Percentiles rank a stretch among this genome's conserved stretches.
These are phyloP conservation scores for Saturnispora hagleri DNA, from an alignment of 805 yeast species.

Conservation along the genomic window DNA sequence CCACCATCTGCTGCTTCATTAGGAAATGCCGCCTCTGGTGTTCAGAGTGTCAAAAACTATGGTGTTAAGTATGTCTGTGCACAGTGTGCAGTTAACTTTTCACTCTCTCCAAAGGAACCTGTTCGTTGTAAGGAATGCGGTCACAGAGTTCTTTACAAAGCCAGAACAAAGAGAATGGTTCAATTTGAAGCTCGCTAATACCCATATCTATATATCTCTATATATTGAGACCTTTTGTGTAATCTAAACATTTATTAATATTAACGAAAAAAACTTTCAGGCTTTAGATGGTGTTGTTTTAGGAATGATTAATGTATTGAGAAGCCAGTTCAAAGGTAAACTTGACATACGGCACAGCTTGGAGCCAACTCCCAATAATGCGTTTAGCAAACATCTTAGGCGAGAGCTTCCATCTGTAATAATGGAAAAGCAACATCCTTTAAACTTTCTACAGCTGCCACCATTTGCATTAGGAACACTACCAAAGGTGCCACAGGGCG, in stretches of 20 bases:
- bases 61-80: constrained; percentile 95
- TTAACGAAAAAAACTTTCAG: not conserved
- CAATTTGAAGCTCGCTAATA: constrained; percentile 70
- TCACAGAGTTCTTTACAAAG: constrained; percentile 93
- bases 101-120: constrained; percentile 87
- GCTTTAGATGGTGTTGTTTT: not conserved
- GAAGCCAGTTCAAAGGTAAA: not conserved
- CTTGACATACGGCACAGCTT: not conserved
- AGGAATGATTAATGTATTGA: not conserved
- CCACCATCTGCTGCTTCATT: constrained; percentile 66
- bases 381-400: not conserved
- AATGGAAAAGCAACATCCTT: not conserved
- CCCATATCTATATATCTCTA: not conserved
- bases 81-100: constrained; percentile 84
- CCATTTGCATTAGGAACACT: not conserved
- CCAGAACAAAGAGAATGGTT: constrained; percentile 95
- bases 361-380: not conserved
- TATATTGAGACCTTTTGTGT: not conserved
- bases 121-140: constrained; percentile 98
- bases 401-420: not conserved
- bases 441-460: not conserved
- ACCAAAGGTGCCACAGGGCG: not conserved
- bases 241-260: not conserved
- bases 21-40: constrained; percentile 82
- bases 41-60: constrained; percentile 53